phyloP scores from a whole-genome alignment of 2,329 filamentous ascomycete genomes.

The Pseudogymnoascus sp. region DNA sequence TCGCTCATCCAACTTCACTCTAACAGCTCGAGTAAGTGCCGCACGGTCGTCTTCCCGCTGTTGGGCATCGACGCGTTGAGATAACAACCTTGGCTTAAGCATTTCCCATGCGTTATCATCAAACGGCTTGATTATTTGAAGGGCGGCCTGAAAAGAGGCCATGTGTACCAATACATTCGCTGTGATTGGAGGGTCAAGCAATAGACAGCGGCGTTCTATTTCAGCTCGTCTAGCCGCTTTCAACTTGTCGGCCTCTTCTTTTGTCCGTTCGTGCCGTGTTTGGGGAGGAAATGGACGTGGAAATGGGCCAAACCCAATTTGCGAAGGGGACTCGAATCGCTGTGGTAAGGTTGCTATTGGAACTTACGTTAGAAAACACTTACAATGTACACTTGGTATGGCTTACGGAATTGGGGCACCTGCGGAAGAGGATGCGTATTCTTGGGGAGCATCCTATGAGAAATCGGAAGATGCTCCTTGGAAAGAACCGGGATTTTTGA shows the following conservation, averaged over 20 bases:
- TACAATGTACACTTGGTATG: background rate
- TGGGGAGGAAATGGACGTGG: conserved; percentile 20
- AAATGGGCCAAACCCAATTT: conserved; percentile 23
- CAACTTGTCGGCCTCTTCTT: conserved; percentile 56
- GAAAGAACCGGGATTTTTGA: background rate
- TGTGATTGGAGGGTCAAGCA: conserved; percentile 59
- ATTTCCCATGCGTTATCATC: conserved; percentile 64
- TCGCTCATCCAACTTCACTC: conserved; percentile 32
- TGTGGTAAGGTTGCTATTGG: conserved; percentile 14
- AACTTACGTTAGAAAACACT: background rate
- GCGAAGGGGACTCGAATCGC: conserved; percentile 27
- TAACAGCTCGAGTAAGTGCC: conserved; percentile 29
- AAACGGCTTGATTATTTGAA: conserved; percentile 62
- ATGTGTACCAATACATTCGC: conserved; percentile 60
- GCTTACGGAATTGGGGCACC: conserved; percentile 2
- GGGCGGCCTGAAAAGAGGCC: conserved; percentile 66
- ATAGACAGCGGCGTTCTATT: conserved; percentile 63
- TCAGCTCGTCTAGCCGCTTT: conserved; percentile 60
- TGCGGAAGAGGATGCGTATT: background rate
- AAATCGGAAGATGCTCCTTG: background rate
- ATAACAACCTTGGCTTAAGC: conserved; percentile 59
- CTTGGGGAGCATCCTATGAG: background rate
- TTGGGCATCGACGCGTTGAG: conserved; percentile 61
- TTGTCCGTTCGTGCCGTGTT: conserved; percentile 45
- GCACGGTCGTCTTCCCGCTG: conserved; percentile 41